Percentiles rank a stretch among this genome's conserved stretches.
These are phyloP conservation scores for Racocetra persica DNA, from an alignment of 371 early-diverging fungal genomes.

Conservation along the genomic window DNA sequence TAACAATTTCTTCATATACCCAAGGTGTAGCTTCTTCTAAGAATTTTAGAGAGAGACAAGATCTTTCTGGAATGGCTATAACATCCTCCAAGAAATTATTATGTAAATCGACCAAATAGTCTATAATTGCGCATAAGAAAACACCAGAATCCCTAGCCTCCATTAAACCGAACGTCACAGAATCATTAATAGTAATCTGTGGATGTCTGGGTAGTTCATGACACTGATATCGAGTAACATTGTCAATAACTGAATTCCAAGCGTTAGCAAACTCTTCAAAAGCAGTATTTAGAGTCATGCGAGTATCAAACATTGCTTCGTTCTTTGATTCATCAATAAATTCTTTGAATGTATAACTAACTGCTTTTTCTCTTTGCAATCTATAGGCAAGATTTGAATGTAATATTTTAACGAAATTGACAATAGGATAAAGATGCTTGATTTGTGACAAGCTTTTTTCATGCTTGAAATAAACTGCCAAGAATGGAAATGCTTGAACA, in stretches of 20 bases:
- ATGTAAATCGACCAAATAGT: slow-evolving; percentile 36
- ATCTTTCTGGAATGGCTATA: background rate
- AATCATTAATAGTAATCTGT: background rate
- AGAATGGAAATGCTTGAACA: slow-evolving; percentile 18
- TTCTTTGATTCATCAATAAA: slow-evolving; percentile 21
- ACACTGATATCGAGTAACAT: slow-evolving; percentile 25
- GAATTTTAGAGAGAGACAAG: slow-evolving; percentile 25
- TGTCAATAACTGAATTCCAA: slow-evolving; percentile 32
- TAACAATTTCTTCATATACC: too few species aligned
- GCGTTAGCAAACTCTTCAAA: slow-evolving; percentile 32
- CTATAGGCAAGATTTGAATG: slow-evolving; percentile 10
- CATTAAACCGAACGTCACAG: background rate
- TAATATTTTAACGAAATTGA: slow-evolving; percentile 38
- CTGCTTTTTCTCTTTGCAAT: slow-evolving; percentile 38
- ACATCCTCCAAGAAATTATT: slow-evolving; percentile 37
- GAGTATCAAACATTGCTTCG: background rate
- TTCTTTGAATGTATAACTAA: slow-evolving; percentile 20
- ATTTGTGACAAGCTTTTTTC: slow-evolving; percentile 18
- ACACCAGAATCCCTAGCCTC: slow-evolving; percentile 28
- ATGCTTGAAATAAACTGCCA: slow-evolving; percentile 37
- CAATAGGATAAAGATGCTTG: slow-evolving; percentile 28
- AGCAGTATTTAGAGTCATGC: too few species aligned
- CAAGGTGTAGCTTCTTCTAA: background rate
- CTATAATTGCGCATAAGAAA: slow-evolving; percentile 29
- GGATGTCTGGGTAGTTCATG: background rate